Conservation (phyloP, 192 early-diverging fungal species). For the Linderina pennispora region DNA sequence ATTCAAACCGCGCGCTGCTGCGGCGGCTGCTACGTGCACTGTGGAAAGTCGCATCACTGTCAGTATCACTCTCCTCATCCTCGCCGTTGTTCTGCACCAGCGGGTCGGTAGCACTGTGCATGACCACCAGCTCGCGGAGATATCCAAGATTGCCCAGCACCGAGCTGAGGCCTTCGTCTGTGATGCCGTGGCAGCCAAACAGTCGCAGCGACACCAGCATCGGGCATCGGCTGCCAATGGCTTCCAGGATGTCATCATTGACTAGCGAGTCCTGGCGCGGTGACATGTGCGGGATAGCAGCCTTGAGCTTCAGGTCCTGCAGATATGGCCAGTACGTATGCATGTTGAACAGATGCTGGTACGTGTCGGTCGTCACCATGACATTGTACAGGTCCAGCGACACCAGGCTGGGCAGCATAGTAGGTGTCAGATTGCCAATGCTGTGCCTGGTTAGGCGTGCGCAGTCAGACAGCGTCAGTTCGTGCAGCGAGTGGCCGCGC, state of each 20-base stretch:
- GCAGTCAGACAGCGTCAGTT: conserved; percentile 40
- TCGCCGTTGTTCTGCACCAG: neutral
- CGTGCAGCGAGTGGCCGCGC: conserved; percentile 16
- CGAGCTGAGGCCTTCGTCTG: conserved; percentile 41
- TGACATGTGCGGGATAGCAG: conserved; percentile 29
- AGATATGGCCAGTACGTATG: conserved; percentile 34
- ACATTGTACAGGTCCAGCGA: conserved; percentile 39
- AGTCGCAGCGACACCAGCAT: conserved; percentile 35
- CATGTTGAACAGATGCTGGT: conserved; percentile 38
- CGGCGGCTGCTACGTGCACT: too few species aligned
- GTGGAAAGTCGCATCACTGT: too few species aligned
- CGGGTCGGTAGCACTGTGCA: conserved; percentile 33
- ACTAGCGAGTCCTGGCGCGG: conserved; percentile 37
- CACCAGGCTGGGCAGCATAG: conserved; percentile 19
- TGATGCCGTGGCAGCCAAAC: conserved; percentile 45
- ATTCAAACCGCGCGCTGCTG: too few species aligned
- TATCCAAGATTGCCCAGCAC: conserved; percentile 40
- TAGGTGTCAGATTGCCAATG: conserved; percentile 31
- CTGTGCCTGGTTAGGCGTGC: conserved; percentile 28
- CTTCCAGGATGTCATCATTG: conserved; percentile 42
- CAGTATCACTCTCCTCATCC: neutral
- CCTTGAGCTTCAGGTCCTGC: conserved; percentile 38
- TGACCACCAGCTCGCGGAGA: conserved; percentile 44
- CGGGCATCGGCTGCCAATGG: conserved; percentile 41
- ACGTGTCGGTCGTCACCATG: conserved; percentile 38